phyloP scores from a whole-genome alignment of 2,329 filamentous ascomycete species.

The Alternaria postmessia region DNA sequence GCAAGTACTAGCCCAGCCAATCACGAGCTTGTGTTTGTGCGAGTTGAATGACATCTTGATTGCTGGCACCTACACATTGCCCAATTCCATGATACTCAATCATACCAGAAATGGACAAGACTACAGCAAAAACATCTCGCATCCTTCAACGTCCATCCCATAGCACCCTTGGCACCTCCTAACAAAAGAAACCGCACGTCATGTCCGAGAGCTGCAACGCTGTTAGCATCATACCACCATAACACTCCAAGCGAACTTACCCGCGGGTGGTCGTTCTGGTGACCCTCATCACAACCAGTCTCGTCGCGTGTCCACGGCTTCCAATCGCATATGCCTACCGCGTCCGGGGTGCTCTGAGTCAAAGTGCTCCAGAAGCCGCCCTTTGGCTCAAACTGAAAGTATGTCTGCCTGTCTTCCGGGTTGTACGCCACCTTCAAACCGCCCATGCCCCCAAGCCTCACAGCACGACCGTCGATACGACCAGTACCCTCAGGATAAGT shows the following conservation, averaged over 20 bases:
- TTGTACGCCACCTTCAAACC: not conserved
- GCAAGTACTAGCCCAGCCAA: slow-evolving; percentile 1
- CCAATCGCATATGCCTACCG: not conserved
- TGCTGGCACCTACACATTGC: not conserved
- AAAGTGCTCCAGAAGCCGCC: slow-evolving; percentile 10
- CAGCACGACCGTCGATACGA: not conserved
- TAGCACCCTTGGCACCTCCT: not conserved
- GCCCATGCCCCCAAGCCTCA: slow-evolving; percentile 2
- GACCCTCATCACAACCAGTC: not conserved
- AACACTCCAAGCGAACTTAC: not conserved
- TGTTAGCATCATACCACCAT: not conserved
- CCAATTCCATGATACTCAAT: not conserved
- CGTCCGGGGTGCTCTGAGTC: not conserved
- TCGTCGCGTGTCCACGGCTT: not conserved
- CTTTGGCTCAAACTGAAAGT: slow-evolving; percentile 3
- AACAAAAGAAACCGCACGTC: slow-evolving; percentile 8
- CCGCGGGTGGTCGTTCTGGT: not conserved
- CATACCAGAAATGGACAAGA: not conserved
- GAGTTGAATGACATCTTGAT: not conserved
- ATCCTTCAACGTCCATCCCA: not conserved
- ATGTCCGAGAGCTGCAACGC: slow-evolving; percentile 4
- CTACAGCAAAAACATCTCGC: not conserved
- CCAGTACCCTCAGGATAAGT: slow-evolving; percentile 3
- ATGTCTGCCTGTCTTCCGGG: not conserved
- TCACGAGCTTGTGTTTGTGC: not conserved